These are phyloP conservation scores for Neurospora sp. DNA, from an alignment of 495 filamentous ascomycete genomes.

Conservation along the genomic window DNA sequence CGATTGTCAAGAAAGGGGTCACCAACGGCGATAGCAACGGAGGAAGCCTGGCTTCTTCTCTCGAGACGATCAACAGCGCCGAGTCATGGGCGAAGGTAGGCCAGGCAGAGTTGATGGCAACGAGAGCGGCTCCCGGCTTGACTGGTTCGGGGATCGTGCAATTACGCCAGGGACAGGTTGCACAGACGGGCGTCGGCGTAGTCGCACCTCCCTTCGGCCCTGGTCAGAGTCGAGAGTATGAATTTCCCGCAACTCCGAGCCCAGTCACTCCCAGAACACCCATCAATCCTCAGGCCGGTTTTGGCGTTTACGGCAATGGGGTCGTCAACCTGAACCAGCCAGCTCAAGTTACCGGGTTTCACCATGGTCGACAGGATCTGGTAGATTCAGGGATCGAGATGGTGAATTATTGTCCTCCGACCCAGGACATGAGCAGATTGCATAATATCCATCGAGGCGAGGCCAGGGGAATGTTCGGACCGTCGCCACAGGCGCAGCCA, in stretches of 20 bases:
- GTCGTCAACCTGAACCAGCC: not conserved
- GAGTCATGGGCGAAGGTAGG: slow-evolving; percentile 3
- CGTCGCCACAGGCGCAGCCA: not conserved
- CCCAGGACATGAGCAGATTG: not conserved
- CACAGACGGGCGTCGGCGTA: not conserved
- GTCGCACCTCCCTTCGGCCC: not conserved
- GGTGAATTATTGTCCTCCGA: not conserved
- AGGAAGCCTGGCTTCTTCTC: slow-evolving; percentile 4
- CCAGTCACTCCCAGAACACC: not conserved
- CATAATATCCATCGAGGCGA: not conserved
- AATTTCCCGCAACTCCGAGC: not conserved
- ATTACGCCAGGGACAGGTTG: not conserved
- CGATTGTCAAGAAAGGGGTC: not conserved
- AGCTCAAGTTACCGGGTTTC: not conserved
- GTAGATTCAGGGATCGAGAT: not conserved
- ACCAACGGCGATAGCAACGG: slow-evolving; percentile 1
- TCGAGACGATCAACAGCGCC: slow-evolving; percentile 3
- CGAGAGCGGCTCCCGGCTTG: not conserved
- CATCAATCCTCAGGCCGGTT: not conserved
- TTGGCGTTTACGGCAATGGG: not conserved
- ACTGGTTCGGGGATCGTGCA: not conserved
- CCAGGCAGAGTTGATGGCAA: not conserved
- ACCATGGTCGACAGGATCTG: not conserved
- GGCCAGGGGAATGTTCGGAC: not conserved
- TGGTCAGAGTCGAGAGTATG: not conserved